These are phyloP conservation scores for Auriscalpium vulgare DNA, from an alignment of 768 basidiomycete genomes.

Conservation along the genomic window DNA sequence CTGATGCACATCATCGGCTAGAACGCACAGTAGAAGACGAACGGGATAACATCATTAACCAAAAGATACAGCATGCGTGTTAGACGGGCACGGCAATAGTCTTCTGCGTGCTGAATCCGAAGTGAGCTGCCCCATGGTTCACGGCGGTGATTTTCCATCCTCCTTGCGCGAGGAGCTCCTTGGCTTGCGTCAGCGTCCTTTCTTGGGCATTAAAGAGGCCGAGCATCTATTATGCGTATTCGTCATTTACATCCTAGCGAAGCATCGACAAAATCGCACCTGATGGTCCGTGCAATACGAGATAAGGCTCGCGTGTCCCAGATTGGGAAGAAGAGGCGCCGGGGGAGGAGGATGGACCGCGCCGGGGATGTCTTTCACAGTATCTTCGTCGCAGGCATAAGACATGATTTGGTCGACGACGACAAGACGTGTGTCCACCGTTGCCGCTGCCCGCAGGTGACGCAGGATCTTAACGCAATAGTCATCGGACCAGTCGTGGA, in stretches of 20 bases:
- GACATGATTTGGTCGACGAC: constrained; percentile 34
- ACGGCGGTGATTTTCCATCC: constrained; percentile 26
- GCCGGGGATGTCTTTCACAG: constrained; percentile 19
- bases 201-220: constrained; percentile 31
- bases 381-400: constrained; percentile 14
- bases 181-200: constrained; percentile 27
- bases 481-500: constrained; percentile 34
- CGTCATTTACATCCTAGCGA: neutral
- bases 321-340: constrained; percentile 21
- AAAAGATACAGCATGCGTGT: neutral
- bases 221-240: constrained; percentile 27
- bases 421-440: constrained; percentile 29
- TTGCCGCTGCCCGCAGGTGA: constrained; percentile 30
- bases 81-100: neutral
- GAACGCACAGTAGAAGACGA: too few relatives aligned
- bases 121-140: neutral
- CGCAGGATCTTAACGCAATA: constrained; percentile 27
- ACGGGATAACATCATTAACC: too few relatives aligned
- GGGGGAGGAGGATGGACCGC: constrained; percentile 17
- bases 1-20: too few relatives aligned
- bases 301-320: constrained; percentile 5
- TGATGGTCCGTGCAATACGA: neutral
- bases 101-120: neutral
- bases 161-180: constrained; percentile 19
- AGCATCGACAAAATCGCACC: neutral